A percentile compares a stretch with the other conserved stretches of the same genome.
These are phyloP conservation scores for Yarrowia alimentaria DNA, from an alignment of 805 yeast genomes.

Conservation along the genomic window DNA sequence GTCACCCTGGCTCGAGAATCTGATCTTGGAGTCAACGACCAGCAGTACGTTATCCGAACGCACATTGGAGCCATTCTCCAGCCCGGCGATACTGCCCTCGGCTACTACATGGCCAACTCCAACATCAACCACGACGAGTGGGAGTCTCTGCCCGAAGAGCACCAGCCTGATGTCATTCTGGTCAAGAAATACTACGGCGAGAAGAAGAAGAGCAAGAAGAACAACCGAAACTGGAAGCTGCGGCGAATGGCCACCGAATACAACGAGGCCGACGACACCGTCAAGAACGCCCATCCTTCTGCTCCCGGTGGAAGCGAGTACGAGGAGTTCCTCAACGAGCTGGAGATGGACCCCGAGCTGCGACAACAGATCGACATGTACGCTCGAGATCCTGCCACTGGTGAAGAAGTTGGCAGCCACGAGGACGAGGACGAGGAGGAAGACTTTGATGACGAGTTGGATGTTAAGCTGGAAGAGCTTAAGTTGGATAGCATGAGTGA, in stretches of 20 bases:
- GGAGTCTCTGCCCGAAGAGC: slow-evolving; percentile 63
- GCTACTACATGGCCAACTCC: slow-evolving; percentile 80
- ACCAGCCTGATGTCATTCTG: slow-evolving; percentile 78
- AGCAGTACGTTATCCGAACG: slow-evolving; percentile 77
- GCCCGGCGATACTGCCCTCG: slow-evolving; percentile 94
- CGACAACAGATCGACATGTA: slow-evolving; percentile 79
- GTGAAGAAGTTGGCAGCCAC: slow-evolving; percentile 41
- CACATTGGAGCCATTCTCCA: slow-evolving; percentile 93
- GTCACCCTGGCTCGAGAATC: slow-evolving; percentile 84
- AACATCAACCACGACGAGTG: slow-evolving; percentile 86
- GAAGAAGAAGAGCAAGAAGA: slow-evolving; percentile 68
- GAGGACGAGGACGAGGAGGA: slow-evolving; percentile 30
- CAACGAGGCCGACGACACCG: slow-evolving; percentile 49
- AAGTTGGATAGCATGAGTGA: slow-evolving; percentile 77
- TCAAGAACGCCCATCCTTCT: slow-evolving; percentile 17
- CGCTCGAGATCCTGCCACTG: slow-evolving; percentile 49
- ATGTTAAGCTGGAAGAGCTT: slow-evolving; percentile 63
- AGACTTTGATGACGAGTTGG: slow-evolving; percentile 44
- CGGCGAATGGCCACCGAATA: slow-evolving; percentile 98
- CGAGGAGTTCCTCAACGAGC: slow-evolving; percentile 85
- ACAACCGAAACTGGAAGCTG: slow-evolving; percentile 85
- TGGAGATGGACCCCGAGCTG: slow-evolving; percentile 85
- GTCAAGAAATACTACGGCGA: slow-evolving; percentile 88
- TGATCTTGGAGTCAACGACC: slow-evolving; percentile 85
- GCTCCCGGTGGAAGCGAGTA: slow-evolving; percentile 47